phyloP scores from a whole-genome alignment of 1,139 yeast species.

The Protomyces inundatus region DNA sequence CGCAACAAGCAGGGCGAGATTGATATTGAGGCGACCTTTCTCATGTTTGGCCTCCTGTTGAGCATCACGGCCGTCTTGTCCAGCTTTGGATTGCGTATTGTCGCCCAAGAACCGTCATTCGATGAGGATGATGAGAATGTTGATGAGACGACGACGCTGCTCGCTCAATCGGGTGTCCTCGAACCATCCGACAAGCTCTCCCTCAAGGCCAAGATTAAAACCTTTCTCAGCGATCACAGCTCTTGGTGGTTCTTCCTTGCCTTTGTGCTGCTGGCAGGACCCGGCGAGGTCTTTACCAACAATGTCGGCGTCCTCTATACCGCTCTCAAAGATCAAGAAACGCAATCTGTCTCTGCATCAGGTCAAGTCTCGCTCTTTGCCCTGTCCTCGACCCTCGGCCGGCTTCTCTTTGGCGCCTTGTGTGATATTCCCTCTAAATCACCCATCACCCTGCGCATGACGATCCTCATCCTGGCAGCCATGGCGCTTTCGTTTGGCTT shows the following conservation, averaged over 20 bases:
- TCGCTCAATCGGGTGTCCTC: slow-evolving; percentile 19
- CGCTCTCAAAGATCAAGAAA: slow-evolving; percentile 29
- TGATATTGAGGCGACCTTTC: slow-evolving; percentile 53
- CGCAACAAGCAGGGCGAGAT: slow-evolving; percentile 39
- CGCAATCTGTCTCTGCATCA: slow-evolving; percentile 3
- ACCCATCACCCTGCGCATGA: slow-evolving; percentile 37
- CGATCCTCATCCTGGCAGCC: slow-evolving; percentile 44
- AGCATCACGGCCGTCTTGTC: slow-evolving; percentile 30
- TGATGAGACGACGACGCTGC: slow-evolving; percentile 27
- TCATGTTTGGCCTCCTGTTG: slow-evolving; percentile 49
- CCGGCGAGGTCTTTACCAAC: slow-evolving; percentile 80
- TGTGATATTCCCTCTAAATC: slow-evolving; percentile 50
- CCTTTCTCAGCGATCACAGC: slow-evolving; percentile 57
- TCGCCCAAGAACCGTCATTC: slow-evolving; percentile 19
- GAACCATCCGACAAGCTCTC: slow-evolving; percentile 24
- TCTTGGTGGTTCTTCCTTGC: slow-evolving; percentile 62
- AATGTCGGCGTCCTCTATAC: slow-evolving; percentile 63
- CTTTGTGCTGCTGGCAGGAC: slow-evolving; percentile 64
- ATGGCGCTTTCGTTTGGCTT: slow-evolving; percentile 42
- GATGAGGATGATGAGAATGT: not conserved
- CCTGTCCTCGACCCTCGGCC: slow-evolving; percentile 53
- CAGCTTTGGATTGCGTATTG: slow-evolving; percentile 27
- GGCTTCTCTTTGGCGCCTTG: slow-evolving; percentile 61
- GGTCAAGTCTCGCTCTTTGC: slow-evolving; percentile 54
- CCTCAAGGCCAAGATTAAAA: slow-evolving; percentile 22